Percentiles rank a stretch among this genome's conserved stretches.
These are phyloP conservation scores for Neoboletus magnificus DNA, from an alignment of 768 basidiomycete species.

Conservation along the genomic window DNA sequence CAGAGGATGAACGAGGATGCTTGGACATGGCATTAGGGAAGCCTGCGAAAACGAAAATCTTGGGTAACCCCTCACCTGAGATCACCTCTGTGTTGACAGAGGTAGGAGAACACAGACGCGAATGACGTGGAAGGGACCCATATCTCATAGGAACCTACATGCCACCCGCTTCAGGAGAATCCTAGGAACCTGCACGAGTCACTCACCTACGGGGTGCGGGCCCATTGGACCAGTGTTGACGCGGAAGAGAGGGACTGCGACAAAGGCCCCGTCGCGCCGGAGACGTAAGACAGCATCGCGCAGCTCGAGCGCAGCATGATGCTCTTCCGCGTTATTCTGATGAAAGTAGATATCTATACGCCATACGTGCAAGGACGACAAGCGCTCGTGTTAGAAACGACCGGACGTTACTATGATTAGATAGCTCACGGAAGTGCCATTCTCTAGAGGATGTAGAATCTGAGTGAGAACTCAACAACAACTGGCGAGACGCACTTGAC, in stretches of 20 bases:
- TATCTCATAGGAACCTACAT: constrained; percentile 72
- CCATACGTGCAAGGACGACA: neutral
- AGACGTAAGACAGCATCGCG: constrained; percentile 70
- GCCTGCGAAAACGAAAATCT: neutral
- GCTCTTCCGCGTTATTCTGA: constrained; percentile 59
- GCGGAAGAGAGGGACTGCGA: constrained; percentile 71
- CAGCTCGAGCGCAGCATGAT: constrained; percentile 61
- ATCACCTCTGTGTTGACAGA: constrained; percentile 62
- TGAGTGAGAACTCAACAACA: neutral
- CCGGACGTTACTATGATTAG: neutral
- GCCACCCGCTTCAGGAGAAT: neutral
- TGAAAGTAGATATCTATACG: constrained; percentile 73
- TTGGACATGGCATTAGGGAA: constrained; percentile 24
- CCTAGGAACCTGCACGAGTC: neutral
- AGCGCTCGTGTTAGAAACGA: neutral
- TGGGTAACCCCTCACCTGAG: constrained; percentile 48
- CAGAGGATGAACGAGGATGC: constrained; percentile 71
- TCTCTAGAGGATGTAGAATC: constrained; percentile 41
- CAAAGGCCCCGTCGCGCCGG: constrained; percentile 71
- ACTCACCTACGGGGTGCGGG: constrained; percentile 72
- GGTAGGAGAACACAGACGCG: constrained; percentile 70
- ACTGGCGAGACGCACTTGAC: constrained; percentile 49
- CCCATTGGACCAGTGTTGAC: constrained; percentile 69
- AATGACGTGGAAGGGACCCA: constrained; percentile 79
- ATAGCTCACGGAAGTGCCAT: constrained; percentile 71